Base-by-base conservation (phyloP, 768 basidiomycete species). In the Xanthoconium purpureum region DNA sequence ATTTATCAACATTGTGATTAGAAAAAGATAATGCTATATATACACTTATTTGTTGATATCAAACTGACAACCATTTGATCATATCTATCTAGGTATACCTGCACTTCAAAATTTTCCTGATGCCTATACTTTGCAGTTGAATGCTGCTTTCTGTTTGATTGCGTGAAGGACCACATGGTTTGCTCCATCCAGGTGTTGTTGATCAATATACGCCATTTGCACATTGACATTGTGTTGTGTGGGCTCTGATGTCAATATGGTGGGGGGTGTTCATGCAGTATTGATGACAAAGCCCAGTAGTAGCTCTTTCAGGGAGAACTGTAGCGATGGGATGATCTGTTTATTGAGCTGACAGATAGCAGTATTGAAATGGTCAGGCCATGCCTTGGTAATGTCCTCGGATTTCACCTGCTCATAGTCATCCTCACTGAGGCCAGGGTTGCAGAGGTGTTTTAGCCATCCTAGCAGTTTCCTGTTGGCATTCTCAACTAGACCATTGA, bases 401-500 rank as follows among this genome's bases (percentile, higher is more conserved):
- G 38, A n/a, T 17, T 18, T 30, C 2, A 8, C 15, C 6, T 2
- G 3, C 5, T 18, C 6, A 3, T 11, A 2, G 50, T 15, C 60
- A 17, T 73, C 68, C 29, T 72, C 67, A 0, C 68, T 65, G 0
- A 74, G 32, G 1, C 66, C 63, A 2, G 76, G 76, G 10, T 69
- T 65, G 38, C 76, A 77, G 6, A 77, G 49, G 0, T 66, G 40
- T 18, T 62, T 61, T 2, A 78, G 56, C 0, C 60, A 12, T 9
- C 63, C 48, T 0, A 78, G 58, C 0, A 78, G 57, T 0, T 70
- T 37, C 10, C 63, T 63, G 57, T 79, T 78, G 0, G 67, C 61
- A 3, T 68, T 68, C 38, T 76, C 71, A 0, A 74, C 63, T 0
- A 75, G 58, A 0, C 75, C 71, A 49, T 77, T 77, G 14, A 77